phyloP scores from a whole-genome alignment of 2,329 filamentous ascomycete species.

The Nothophaeocryptopus gaeumannii region DNA sequence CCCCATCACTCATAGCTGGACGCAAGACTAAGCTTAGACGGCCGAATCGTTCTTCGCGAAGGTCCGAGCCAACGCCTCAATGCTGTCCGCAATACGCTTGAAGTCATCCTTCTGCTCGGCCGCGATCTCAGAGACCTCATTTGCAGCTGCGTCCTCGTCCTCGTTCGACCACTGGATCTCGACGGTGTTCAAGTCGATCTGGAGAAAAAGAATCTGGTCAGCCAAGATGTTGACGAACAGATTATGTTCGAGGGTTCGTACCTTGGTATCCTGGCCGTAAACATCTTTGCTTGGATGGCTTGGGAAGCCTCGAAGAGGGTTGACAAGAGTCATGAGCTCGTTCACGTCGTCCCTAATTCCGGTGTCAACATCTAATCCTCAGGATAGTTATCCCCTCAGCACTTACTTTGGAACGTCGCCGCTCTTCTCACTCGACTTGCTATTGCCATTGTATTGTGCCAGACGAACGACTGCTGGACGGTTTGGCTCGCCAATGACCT shows the following conservation, averaged over 20 bases:
- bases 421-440: constrained; percentile 38
- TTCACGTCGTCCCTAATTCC: constrained; percentile 39
- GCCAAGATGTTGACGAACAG: too few species aligned
- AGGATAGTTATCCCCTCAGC: background rate
- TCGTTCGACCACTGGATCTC: constrained; percentile 44
- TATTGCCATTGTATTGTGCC: constrained; percentile 33
- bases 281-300: constrained; percentile 39
- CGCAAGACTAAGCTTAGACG: constrained; percentile 3
- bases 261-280: constrained; percentile 39
- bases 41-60: constrained; percentile 43
- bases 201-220: too few species aligned
- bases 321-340: constrained; percentile 40
- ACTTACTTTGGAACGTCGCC: constrained; percentile 38
- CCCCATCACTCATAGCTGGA: too few species aligned
- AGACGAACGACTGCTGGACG: constrained; percentile 37
- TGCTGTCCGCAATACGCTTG: constrained; percentile 42
- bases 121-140: constrained; percentile 34
- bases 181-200: constrained; percentile 41
- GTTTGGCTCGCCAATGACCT: constrained; percentile 43
- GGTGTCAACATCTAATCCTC: constrained; percentile 1
- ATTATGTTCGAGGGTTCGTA: too few species aligned
- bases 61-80: constrained; percentile 41
- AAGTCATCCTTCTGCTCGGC: constrained; percentile 45
- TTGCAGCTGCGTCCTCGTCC: constrained; percentile 38
- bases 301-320: constrained; percentile 41